These are phyloP conservation scores for Neonectria ditissima DNA, from an alignment of 2,329 filamentous ascomycete genomes.

Conservation along the genomic window DNA sequence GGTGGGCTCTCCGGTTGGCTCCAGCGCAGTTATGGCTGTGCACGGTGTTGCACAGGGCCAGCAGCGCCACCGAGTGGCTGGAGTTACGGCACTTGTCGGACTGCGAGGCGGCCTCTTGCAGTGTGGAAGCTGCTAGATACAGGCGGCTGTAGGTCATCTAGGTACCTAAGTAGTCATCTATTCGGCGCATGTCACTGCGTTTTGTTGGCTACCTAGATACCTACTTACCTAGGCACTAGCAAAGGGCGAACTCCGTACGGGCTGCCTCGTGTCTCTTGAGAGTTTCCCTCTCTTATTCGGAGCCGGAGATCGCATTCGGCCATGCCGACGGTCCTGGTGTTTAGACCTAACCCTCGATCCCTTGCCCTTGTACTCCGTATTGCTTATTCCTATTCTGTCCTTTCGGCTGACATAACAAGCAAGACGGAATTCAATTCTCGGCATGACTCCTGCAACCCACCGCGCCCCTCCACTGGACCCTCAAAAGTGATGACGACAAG, in stretches of 20 bases:
- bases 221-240: background rate
- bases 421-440: constrained; percentile 7
- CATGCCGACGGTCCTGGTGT: constrained; percentile 15
- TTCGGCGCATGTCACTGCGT: background rate
- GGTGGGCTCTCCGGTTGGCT: constrained; percentile 13
- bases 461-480: background rate
- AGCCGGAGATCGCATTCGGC: constrained; percentile 23
- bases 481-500: constrained; percentile 18
- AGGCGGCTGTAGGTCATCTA: background rate
- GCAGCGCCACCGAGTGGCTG: constrained; percentile 37
- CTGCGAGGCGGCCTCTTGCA: constrained; percentile 5
- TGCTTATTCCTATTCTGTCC: background rate
- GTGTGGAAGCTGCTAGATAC: constrained; percentile 49
- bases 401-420: constrained; percentile 13
- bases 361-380: background rate
- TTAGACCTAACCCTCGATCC: too few species aligned
- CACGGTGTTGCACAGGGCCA: background rate
- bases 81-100: constrained; percentile 4
- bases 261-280: background rate
- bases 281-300: constrained; percentile 13
- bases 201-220: too few species aligned
- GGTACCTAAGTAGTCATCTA: background rate
- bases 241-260: background rate
- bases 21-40: constrained; percentile 25
- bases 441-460: constrained; percentile 4